phyloP scores from a whole-genome alignment of 1,284 basidiomycete species.

The Microbotryum violaceum region DNA sequence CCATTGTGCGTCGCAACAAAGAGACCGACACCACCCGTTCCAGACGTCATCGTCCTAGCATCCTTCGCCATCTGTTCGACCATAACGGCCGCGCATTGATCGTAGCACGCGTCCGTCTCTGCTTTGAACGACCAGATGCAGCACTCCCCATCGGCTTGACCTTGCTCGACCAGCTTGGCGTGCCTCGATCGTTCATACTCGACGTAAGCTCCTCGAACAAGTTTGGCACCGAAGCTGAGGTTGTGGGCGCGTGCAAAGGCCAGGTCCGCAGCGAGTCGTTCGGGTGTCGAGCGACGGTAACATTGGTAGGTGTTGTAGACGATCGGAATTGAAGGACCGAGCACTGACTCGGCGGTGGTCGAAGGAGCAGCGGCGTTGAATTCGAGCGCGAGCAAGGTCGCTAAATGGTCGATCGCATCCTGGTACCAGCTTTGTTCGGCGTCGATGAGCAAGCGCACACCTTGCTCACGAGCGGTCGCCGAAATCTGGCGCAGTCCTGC shows the following conservation, averaged over 20 bases:
- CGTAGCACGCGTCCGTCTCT: conserved; percentile 74
- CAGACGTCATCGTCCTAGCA: conserved; percentile 5
- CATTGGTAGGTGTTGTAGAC: conserved; percentile 37
- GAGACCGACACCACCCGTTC: conserved; percentile 14
- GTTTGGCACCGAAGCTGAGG: conserved; percentile 83
- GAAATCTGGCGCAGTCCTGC: conserved; percentile 24
- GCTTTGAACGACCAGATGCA: conserved; percentile 62
- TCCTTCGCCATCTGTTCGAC: conserved; percentile 51
- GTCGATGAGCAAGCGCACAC: conserved; percentile 35
- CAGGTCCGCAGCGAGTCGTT: conserved; percentile 13
- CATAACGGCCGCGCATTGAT: conserved; percentile 58
- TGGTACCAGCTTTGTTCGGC: conserved; percentile 37
- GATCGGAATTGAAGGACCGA: conserved; percentile 21
- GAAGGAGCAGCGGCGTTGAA: conserved; percentile 27
- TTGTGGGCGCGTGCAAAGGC: conserved; percentile 52
- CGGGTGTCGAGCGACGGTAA: conserved; percentile 27
- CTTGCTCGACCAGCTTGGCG: conserved; percentile 36
- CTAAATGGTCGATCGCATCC: conserved; percentile 34
- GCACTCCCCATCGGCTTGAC: conserved; percentile 41
- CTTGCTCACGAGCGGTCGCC: conserved; percentile 21
- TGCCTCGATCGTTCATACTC: conserved; percentile 55
- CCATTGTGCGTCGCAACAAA: conserved; percentile 35
- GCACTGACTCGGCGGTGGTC: not conserved
- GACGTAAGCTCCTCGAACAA: conserved; percentile 91
- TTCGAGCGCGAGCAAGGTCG: conserved; percentile 30